phyloP scores from a whole-genome alignment of 331 rosid genomes.

The Rhamnella rubrinervis region DNA sequence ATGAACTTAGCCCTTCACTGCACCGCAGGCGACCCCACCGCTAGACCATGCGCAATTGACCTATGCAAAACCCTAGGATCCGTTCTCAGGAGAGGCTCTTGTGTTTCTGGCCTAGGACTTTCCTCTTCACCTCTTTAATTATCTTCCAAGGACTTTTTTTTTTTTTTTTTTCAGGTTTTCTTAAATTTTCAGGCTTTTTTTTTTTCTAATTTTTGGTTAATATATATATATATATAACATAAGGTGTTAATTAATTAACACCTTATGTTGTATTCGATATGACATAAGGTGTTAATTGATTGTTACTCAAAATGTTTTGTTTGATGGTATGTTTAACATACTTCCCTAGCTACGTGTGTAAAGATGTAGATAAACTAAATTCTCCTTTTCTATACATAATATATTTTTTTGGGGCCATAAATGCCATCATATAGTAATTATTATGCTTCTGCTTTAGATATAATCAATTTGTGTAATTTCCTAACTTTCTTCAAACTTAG shows the following conservation, averaged over 20 bases:
- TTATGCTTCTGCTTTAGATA: too few species aligned
- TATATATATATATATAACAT: conserved; percentile 12
- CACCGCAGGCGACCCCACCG: conserved; percentile 70
- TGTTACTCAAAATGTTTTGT: conserved; percentile 44
- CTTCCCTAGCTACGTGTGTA: conserved; percentile 41
- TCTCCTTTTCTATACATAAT: background rate
- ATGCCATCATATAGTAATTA: background rate
- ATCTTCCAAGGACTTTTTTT: conserved; percentile 3
- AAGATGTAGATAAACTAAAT: conserved; percentile 52
- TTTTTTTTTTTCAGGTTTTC: conserved; percentile 6
- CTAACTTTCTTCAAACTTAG: too few species aligned
- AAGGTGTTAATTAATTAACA: conserved; percentile 38
- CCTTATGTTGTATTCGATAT: conserved; percentile 22
- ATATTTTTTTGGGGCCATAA: background rate
- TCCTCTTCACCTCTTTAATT: conserved; percentile 17
- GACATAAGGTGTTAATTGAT: conserved; percentile 40
- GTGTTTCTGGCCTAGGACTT: conserved; percentile 33
- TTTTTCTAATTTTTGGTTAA: conserved; percentile 14
- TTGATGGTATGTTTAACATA: conserved; percentile 43
- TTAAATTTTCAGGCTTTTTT: background rate
- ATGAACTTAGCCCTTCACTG: conserved; percentile 82
- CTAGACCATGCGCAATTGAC: conserved; percentile 71
- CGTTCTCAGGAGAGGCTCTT: conserved; percentile 30
- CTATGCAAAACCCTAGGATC: conserved; percentile 49
- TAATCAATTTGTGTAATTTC: too few species aligned